Conservation (phyloP, 2,329 filamentous ascomycete genomes). For the Fusarium domesticum region DNA sequence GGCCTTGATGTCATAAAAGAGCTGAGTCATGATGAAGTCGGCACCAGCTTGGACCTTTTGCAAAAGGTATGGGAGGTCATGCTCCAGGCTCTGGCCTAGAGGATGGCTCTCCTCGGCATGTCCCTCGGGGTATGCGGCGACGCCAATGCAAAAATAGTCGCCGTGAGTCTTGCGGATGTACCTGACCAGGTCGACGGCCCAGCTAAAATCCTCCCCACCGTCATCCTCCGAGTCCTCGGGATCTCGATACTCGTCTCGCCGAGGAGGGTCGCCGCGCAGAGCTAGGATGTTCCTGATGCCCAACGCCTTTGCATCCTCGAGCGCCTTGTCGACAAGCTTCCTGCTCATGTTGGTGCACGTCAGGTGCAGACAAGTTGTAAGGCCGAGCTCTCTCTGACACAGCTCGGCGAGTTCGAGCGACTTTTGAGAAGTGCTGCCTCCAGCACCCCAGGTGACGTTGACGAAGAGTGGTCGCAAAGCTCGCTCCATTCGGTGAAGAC, state of each 20-base stretch:
- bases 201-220: constrained; percentile 75
- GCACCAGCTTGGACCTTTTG: constrained; percentile 90
- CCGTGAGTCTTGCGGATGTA: constrained; percentile 86
- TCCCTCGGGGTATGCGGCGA: constrained; percentile 92
- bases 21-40: constrained; percentile 97
- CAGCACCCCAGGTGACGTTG: constrained; percentile 96
- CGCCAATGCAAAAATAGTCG: constrained; percentile 94
- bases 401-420: constrained; percentile 93
- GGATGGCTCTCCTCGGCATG: constrained; percentile 90
- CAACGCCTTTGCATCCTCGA: constrained; percentile 85
- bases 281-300: constrained; percentile 94
- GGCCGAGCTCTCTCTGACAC: constrained; percentile 84
- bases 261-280: constrained; percentile 83
- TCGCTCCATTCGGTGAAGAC: constrained; percentile 91
- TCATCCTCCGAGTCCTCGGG: constrained; percentile 56
- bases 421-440: constrained; percentile 85
- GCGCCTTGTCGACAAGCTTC: constrained; percentile 77
- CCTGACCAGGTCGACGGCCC: constrained; percentile 82
- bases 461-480: constrained; percentile 91
- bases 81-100: constrained; percentile 62
- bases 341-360: constrained; percentile 98
- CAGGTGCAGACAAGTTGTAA: constrained; percentile 93
- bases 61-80: constrained; percentile 83
- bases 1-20: constrained; percentile 87
- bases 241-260: constrained; percentile 79